Base-by-base conservation (phyloP, 2,329 filamentous ascomycete species). In the Boeremia lycopersici region DNA sequence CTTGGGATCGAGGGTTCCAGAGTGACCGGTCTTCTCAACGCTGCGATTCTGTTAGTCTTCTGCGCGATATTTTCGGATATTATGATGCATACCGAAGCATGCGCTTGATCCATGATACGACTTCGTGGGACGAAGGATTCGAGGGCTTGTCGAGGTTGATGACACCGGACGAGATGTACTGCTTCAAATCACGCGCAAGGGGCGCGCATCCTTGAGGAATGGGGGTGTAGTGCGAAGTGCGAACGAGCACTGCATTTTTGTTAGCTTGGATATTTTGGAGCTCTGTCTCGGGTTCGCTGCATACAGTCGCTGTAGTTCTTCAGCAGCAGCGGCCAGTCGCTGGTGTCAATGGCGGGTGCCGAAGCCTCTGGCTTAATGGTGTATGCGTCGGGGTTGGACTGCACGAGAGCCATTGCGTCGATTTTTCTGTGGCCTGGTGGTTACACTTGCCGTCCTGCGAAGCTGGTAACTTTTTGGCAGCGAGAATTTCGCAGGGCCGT, bases 71-170 rank as follows among this genome's bases (percentile, higher is more conserved):
- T 15, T 6, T n/a, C 35, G 38, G 36, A 28, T 17, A 38, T 34
- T 11, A 19, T 29, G 23, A 13, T 34, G 41, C 57, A 62, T 86
- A 92, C 89, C 89, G 88, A 52, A 99, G 84, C 71, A 98, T 98
- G 70, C 93, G 89, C 88, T 99, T 99, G 69, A 98, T 90, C 95
- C 95, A 99, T 65, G 95, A 93, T 73, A 99, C 95, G 64, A 99
- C 95, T 83, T 99, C 95, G 84, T 99, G 95, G 72, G 89, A 95
- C 65, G 93, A 97, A 49, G 93, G 93, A 82, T 99, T 99, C 48
- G 93, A 96, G 53, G 93, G 95, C 82, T 96, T 96, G 81, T 96
- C 91, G 68, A 97, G 88, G 82, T 99, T 99, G 80, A 99, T 98
- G 56, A 99, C 93, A 80, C 95, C 95, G 62, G 91, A 96, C 77